Percentiles rank a stretch among this genome's conserved stretches.
Conservation (phyloP, 768 basidiomycete genomes). For the Lactarius indigo region DNA sequence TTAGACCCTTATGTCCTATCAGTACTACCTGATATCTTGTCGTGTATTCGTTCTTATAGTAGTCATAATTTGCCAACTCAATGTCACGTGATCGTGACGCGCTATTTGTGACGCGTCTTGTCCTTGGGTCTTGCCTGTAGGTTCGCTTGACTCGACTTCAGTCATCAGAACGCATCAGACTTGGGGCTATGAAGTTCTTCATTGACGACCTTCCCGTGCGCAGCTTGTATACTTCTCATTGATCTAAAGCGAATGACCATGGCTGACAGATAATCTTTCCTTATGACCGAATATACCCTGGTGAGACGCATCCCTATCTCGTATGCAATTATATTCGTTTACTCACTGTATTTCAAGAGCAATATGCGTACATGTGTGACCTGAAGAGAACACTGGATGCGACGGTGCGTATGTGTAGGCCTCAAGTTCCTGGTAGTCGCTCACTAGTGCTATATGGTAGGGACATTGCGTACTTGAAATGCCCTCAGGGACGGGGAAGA, state of each 20-base stretch:
- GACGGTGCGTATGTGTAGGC: conserved; percentile 49
- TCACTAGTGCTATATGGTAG: conserved; percentile 39
- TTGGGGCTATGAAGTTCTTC: conserved; percentile 34
- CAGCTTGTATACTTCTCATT: background rate
- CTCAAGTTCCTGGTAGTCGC: conserved; percentile 3
- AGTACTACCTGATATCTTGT: conserved; percentile 1
- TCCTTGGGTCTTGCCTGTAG: no score
- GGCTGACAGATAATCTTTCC: conserved; percentile 76
- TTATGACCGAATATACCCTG: conserved; percentile 94
- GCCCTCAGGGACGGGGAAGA: conserved; percentile 99
- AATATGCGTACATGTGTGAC: conserved; percentile 99
- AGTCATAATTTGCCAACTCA: background rate
- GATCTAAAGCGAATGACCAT: conserved; percentile 11
- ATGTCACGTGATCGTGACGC: conserved; percentile 11
- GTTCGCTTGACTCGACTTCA: background rate
- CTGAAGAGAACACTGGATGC: conserved; percentile 95
- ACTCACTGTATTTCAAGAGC: conserved; percentile 56
- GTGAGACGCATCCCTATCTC: conserved; percentile 40
- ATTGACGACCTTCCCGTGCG: conserved; percentile 46
- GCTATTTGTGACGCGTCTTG: conserved; percentile 11
- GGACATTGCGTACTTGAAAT: conserved; percentile 99
- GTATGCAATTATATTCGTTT: conserved; percentile 9
- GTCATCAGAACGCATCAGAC: background rate
- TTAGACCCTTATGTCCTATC: conserved; percentile 9
- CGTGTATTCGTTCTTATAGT: background rate